Evolutionary conservation across 495 filamentous ascomycete species (phyloP).

Genomic region (Tuber melanosporum): DNA sequence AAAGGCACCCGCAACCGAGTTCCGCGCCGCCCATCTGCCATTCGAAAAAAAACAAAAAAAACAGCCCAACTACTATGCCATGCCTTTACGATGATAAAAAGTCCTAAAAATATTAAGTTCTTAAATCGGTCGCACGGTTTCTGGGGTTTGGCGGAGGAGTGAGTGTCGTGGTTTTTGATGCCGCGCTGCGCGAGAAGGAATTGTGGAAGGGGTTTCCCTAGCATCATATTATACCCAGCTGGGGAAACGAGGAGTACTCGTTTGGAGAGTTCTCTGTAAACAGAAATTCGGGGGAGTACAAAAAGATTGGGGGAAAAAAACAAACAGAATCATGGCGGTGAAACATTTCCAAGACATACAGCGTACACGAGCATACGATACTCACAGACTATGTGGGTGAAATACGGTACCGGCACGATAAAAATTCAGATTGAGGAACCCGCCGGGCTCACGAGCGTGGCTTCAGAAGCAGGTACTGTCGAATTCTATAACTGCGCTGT

Average conservation of each 20-base stretch:
- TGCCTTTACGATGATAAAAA: constrained; percentile 1
- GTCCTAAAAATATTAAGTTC: constrained; percentile 23
- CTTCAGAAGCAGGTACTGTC: not conserved
- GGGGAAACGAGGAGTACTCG: not conserved
- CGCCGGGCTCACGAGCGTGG: not conserved
- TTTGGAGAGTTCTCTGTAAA: not conserved
- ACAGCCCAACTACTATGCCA: not conserved
- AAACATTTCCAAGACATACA: not conserved
- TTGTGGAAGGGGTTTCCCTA: not conserved
- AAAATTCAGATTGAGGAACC: not conserved
- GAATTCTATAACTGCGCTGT: not conserved
- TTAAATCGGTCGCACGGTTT: constrained; percentile 11
- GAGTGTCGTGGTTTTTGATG: constrained; percentile 14
- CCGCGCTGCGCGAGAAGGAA: constrained; percentile 3
- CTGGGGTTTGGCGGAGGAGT: constrained; percentile 13
- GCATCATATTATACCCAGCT: not conserved
- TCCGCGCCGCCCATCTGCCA: constrained; percentile 6
- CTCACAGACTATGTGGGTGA: not conserved
- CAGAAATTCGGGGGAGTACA: not conserved
- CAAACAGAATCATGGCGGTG: not conserved
- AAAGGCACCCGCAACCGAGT: constrained; percentile 32
- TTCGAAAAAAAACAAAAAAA: not conserved
- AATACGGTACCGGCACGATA: not conserved
- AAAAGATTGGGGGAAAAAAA: not conserved
- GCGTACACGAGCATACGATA: not conserved